Conservation (phyloP, 2,329 filamentous ascomycete species). For the Fonsecaea pugnacius region DNA sequence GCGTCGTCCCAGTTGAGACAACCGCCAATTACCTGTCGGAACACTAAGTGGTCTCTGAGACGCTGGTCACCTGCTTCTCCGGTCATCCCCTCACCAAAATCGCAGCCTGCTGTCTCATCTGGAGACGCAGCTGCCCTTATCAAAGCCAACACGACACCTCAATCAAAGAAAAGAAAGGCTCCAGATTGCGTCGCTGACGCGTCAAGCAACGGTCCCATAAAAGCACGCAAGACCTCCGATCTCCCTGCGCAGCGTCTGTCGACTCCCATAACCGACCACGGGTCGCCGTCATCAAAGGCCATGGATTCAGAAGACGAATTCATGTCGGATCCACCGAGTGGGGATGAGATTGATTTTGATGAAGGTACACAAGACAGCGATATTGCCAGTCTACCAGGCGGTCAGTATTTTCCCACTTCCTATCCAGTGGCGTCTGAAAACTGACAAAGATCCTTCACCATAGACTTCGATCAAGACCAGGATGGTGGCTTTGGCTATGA, state of each 20-base stretch:
- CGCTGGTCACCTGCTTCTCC: constrained; percentile 9
- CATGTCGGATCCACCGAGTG: constrained; percentile 81
- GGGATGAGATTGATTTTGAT: constrained; percentile 70
- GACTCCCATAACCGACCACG: constrained; percentile 56
- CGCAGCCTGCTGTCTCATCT: constrained; percentile 35
- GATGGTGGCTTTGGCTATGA: constrained; percentile 68
- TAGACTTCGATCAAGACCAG: constrained; percentile 63
- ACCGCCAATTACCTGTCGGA: not conserved
- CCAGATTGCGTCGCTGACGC: constrained; percentile 47
- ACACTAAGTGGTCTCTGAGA: constrained; percentile 6
- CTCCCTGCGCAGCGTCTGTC: constrained; percentile 41
- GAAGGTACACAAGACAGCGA: constrained; percentile 72
- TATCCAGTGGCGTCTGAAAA: not conserved
- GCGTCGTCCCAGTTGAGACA: not conserved
- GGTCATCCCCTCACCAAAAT: constrained; percentile 21
- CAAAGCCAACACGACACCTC: constrained; percentile 57
- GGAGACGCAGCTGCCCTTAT: constrained; percentile 35
- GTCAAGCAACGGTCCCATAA: constrained; percentile 38
- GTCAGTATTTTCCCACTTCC: constrained; percentile 22
- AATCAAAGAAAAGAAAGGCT: constrained; percentile 59
- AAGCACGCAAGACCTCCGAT: constrained; percentile 43
- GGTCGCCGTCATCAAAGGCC: constrained; percentile 49
- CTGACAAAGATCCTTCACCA: constrained; percentile 38
- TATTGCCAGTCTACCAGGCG: constrained; percentile 48
- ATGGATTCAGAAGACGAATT: constrained; percentile 98